Conservation (phyloP, 768 basidiomycete genomes). For the Xanthoconium stramineum region DNA sequence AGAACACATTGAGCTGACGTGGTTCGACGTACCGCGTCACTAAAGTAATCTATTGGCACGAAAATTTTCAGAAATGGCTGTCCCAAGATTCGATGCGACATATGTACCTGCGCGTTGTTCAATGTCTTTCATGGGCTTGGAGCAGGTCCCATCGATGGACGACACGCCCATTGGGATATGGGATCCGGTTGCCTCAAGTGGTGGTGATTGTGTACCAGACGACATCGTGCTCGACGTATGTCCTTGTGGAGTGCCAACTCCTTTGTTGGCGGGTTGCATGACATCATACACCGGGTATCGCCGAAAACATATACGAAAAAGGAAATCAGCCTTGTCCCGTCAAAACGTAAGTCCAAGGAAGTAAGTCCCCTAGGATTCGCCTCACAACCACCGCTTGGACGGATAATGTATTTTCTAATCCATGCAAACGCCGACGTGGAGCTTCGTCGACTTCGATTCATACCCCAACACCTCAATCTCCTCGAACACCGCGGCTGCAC, state of each 20-base stretch:
- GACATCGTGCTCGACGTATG: slow-evolving; percentile 10
- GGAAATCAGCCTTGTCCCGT: not conserved
- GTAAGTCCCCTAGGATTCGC: too few species aligned
- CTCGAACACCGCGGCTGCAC: slow-evolving; percentile 44
- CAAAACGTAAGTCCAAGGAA: not conserved
- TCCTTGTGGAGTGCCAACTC: too few species aligned
- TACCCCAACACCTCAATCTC: slow-evolving; percentile 53
- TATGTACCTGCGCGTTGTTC: slow-evolving; percentile 45
- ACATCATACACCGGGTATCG: slow-evolving; percentile 26
- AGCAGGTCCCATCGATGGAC: slow-evolving; percentile 37
- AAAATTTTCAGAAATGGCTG: not conserved
- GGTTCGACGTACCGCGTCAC: slow-evolving; percentile 23
- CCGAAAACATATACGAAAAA: slow-evolving; percentile 20
- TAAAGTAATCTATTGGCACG: slow-evolving; percentile 25
- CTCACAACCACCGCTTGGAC: too few species aligned
- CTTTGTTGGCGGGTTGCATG: slow-evolving; percentile 7
- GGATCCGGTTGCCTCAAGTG: slow-evolving; percentile 48
- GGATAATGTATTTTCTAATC: not conserved
- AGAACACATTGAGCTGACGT: not conserved
- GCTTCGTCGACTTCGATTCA: not conserved
- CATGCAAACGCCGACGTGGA: not conserved
- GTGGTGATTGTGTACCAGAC: slow-evolving; percentile 53
- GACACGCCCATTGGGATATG: slow-evolving; percentile 47
- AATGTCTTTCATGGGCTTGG: slow-evolving; percentile 36
- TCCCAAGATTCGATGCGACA: not conserved